Evolutionary conservation across 495 filamentous ascomycete genomes (phyloP).

Genomic region (Hypoxylon cercidicola): DNA sequence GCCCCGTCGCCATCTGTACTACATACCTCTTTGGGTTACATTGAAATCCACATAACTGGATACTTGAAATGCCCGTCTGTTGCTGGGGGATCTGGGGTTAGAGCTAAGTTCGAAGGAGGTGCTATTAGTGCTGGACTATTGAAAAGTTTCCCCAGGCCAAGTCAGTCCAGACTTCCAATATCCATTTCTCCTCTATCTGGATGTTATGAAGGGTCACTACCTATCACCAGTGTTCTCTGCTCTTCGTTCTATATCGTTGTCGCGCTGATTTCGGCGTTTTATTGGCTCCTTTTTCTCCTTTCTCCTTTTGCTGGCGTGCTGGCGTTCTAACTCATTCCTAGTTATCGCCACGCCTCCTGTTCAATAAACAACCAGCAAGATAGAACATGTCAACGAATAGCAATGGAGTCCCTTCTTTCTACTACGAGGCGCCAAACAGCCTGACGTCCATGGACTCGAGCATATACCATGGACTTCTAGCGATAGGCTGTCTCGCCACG

Average conservation of each 20-base stretch:
- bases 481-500: conserved; percentile 58
- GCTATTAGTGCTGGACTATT: conserved; percentile 19
- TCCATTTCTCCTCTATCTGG: conserved; percentile 2
- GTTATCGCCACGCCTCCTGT: not conserved
- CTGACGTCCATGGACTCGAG: conserved; percentile 19
- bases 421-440: conserved; percentile 32
- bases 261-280: not conserved
- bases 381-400: conserved; percentile 18
- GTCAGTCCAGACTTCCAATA: not conserved
- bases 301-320: not conserved
- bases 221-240: not conserved
- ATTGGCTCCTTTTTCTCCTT: not conserved
- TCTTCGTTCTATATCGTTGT: conserved; percentile 6
- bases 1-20: conserved; percentile 10
- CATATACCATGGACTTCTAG: conserved; percentile 48
- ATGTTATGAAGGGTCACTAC: conserved; percentile 6
- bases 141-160: conserved; percentile 5
- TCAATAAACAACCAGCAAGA: not conserved
- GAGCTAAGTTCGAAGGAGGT: not conserved
- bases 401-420: conserved; percentile 23
- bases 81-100: conserved; percentile 21
- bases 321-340: not conserved
- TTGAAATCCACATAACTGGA: conserved; percentile 11
- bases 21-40: conserved; percentile 18
- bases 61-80: conserved; percentile 4